Base-by-base conservation (phyloP, 352 stramenopile species). In the Globisporangium sylvaticum region DNA sequence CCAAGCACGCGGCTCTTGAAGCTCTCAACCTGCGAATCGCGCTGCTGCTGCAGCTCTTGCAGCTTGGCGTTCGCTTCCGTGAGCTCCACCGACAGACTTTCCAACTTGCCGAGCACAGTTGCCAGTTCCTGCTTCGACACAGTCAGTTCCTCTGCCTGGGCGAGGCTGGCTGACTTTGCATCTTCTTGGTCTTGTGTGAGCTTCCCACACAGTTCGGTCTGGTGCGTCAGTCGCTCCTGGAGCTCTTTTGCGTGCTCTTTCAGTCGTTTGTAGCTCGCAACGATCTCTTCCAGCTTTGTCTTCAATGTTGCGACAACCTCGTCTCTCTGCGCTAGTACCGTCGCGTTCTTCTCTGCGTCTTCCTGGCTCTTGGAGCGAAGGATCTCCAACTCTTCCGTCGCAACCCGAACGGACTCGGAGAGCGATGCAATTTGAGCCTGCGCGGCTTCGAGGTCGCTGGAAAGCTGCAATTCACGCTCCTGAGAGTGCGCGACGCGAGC, bases 231-330 rank as follows among this genome's bases (percentile, higher is more conserved):
- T 1, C 68, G 69, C 25, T 87, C 76, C 63, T 88, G 76, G 31
- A 88, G 24, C 14, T 84, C 78, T 9, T 81, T 70, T 6, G 78
- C 62, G 50, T 78, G 71, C 10, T 76, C 69, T 56, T 88, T 89
- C 14, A 89, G 52, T 0, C 79, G 78, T 57, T 90, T 89, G 60
- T 88, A 89, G 58, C 76, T 77, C n/a, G 24, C 55, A 52, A 89
- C 75, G 14, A 93, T 67, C n/a, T 89, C 81, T 66, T 87, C 81
- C 12, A 86, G 66, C 69, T 88, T 88, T 1, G 75, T 68, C 53
- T 89, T 86, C 27, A 91, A 66, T 57, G 76, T 87, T 3, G 53
- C 53, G 29, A 89, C 79, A 48, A 87, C 67, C 8, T 87, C 79
- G 27, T 90, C 78, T 22, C 84, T 80, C 32, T 76, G 54, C 0